Evolutionary conservation across 148 eudicot species (phyloP).

Genomic region (Camellia lanceoleosa): DNA sequence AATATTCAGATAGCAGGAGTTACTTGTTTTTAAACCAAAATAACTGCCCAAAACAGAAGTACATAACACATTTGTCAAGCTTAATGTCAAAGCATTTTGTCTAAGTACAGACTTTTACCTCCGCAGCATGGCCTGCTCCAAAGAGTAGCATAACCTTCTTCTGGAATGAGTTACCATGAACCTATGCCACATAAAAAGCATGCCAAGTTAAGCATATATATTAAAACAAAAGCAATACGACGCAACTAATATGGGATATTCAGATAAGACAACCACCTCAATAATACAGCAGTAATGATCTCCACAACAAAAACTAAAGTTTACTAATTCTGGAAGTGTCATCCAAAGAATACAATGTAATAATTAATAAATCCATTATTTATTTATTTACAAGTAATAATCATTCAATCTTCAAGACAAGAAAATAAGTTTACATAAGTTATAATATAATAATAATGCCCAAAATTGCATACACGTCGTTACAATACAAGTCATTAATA

Average conservation of each 20-base stretch:
- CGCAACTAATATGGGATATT: neutral
- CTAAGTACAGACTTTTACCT: slow-evolving; percentile 45
- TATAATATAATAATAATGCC: too few relatives aligned
- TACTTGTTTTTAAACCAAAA: neutral
- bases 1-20: too few relatives aligned
- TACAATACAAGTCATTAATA: too few relatives aligned
- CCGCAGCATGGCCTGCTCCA: slow-evolving; percentile 63
- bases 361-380: neutral
- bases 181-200: slow-evolving; percentile 40
- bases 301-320: neutral
- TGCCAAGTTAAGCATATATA: slow-evolving; percentile 8
- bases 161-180: slow-evolving; percentile 91
- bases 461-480: too few relatives aligned
- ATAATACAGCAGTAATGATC: neutral
- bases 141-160: slow-evolving; percentile 87
- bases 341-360: neutral
- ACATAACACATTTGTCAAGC: neutral
- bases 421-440: too few relatives aligned
- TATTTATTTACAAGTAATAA: too few relatives aligned
- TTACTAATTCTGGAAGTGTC: neutral
- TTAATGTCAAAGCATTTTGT: slow-evolving; percentile 36
- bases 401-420: too few relatives aligned
- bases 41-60: neutral
- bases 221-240: neutral
- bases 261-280: neutral